Evolutionary conservation across 2,329 filamentous ascomycete species (phyloP), one percentile per base, ranked within the genome.

Genomic region (Graphium sp.): DNA sequence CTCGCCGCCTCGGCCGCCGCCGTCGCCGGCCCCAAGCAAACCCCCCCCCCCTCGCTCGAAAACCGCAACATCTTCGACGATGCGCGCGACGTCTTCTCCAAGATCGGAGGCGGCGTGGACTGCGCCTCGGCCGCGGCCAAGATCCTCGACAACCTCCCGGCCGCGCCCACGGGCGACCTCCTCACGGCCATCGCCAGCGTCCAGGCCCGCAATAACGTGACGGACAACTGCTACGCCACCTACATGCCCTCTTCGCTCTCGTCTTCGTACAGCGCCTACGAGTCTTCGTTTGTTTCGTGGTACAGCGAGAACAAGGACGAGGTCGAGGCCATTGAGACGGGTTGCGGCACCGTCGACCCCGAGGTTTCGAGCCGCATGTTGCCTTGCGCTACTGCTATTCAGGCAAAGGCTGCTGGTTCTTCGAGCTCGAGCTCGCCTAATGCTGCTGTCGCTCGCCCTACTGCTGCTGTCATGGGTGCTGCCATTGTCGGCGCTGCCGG

Each of bases 141-240:
- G 10, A 22, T 34, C 17, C 16, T 34, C 7, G 32, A 32, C 29
- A 26, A 30, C 10, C 7, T 32, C 23, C 32, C 32, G 18, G 31
- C 33, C n/a, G 17, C 15, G 21, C 29, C 34, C 24, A 33, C 28
- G 17, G 34, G 25, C 11, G 30, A 26, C 6, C 28, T 36, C 11
- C 12, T 22, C 12, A n/a, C 17, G 26, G 28, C 29, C 12, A 19
- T 54, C 37, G 18, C 40, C 32, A 35, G 39, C 20, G 44, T 44
- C 36, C 19, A 39, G 17, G 25, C 26, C 7, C 31, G 35, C 7
- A 29, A 46, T 36, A 36, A 41, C 5, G 37, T 39, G 29, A 42
- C 44, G 29, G 41, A 52, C 42, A 36, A 41, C 4, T 54, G 51
- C 48, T 13, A 32, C 35, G 43, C 47, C 41, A 42, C 32, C 31